phyloP scores from a whole-genome alignment of 805 yeast species.

The Barnettozyma sp. region DNA sequence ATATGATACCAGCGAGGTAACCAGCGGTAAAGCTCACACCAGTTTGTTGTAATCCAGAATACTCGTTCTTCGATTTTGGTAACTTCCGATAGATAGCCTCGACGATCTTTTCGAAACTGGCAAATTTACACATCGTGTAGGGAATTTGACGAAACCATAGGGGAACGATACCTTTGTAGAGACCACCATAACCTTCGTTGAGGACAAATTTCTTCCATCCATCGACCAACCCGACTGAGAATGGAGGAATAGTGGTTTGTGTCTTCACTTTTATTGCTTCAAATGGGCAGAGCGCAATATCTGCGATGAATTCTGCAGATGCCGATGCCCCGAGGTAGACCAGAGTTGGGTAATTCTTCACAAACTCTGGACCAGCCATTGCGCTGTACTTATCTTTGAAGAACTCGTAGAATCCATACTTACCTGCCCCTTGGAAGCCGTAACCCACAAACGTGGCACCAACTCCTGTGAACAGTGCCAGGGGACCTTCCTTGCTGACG shows the following conservation, averaged over 20 bases:
- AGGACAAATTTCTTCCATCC: slow-evolving; percentile 63
- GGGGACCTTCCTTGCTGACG: slow-evolving; percentile 62
- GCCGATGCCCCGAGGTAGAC: slow-evolving; percentile 84
- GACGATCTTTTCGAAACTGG: slow-evolving; percentile 89
- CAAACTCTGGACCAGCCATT: slow-evolving; percentile 54
- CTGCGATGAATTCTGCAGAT: slow-evolving; percentile 91
- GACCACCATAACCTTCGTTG: slow-evolving; percentile 61
- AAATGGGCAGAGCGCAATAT: slow-evolving; percentile 82
- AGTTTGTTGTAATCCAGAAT: slow-evolving; percentile 72
- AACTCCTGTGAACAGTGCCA: slow-evolving; percentile 77
- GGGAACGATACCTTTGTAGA: slow-evolving; percentile 87
- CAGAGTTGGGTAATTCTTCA: slow-evolving; percentile 60
- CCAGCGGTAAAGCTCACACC: slow-evolving; percentile 95
- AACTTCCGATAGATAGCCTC: slow-evolving; percentile 66
- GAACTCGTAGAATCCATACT: slow-evolving; percentile 90
- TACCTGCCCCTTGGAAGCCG: slow-evolving; percentile 95
- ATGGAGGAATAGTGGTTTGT: slow-evolving; percentile 91
- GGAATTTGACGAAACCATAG: slow-evolving; percentile 97
- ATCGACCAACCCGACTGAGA: slow-evolving; percentile 52
- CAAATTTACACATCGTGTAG: slow-evolving; percentile 97
- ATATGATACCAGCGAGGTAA: slow-evolving; percentile 93
- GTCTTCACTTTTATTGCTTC: slow-evolving; percentile 93
- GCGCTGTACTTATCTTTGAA: slow-evolving; percentile 77
- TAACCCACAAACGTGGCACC: slow-evolving; percentile 93
- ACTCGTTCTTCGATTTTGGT: slow-evolving; percentile 67